A percentile compares a stretch with the other conserved stretches of the same genome.
phyloP scores from a whole-genome alignment of 192 early-diverging fungal species.

The Podila verticillata region DNA sequence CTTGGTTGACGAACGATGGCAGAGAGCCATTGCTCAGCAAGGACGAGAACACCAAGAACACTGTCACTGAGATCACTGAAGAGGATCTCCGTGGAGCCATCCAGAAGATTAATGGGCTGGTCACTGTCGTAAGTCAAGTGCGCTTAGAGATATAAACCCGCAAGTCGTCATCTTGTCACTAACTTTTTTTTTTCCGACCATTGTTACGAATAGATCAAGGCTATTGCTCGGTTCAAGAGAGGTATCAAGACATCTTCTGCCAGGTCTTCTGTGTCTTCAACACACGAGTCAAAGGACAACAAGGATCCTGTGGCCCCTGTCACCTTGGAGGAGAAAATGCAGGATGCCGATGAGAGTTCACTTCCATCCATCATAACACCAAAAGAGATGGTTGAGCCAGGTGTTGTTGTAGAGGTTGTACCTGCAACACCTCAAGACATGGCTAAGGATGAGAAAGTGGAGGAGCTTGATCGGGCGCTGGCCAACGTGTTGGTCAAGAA shows the following conservation, averaged over 20 bases:
- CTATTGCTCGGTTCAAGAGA: constrained; percentile 43
- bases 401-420: not conserved
- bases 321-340: constrained; percentile 17
- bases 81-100: constrained; percentile 85
- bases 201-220: constrained; percentile 37
- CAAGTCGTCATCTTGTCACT: not conserved
- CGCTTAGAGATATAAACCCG: too few relatives aligned
- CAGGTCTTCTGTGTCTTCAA: not conserved
- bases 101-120: constrained; percentile 67
- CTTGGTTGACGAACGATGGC: constrained; percentile 86
- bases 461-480: not conserved
- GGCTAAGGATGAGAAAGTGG: not conserved
- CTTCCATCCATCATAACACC: not conserved
- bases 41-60: constrained; percentile 77
- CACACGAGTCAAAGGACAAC: not conserved
- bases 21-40: constrained; percentile 67
- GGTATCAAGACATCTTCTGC: constrained; percentile 25
- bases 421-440: not conserved
- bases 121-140: constrained; percentile 67
- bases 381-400: not conserved
- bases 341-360: constrained; percentile 33
- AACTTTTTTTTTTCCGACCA: constrained; percentile 8
- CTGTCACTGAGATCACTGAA: constrained; percentile 85
- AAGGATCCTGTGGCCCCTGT: not conserved
- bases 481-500: not conserved